These are phyloP conservation scores for Letharia lupina DNA, from an alignment of 495 filamentous ascomycete species.

Conservation along the genomic window DNA sequence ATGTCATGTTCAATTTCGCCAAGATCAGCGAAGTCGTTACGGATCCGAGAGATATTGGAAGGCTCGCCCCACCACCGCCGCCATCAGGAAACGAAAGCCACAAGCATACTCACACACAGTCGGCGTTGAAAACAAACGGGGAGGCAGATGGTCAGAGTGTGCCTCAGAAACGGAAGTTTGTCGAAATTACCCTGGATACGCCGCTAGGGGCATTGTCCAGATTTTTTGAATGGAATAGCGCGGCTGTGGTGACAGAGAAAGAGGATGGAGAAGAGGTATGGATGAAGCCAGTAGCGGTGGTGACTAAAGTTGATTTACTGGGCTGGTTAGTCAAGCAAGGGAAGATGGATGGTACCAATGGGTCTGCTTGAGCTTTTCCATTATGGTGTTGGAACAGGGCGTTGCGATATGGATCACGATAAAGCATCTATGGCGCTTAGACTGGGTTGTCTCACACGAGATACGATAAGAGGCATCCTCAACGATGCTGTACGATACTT, in stretches of 20 bases:
- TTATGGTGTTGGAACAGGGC: neutral
- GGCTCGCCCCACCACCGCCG: slow-evolving; percentile 14
- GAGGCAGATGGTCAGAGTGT: slow-evolving; percentile 22
- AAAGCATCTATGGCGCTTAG: neutral
- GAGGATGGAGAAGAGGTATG: slow-evolving; percentile 47
- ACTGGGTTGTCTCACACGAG: neutral
- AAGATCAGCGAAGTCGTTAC: slow-evolving; percentile 82
- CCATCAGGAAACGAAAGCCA: slow-evolving; percentile 3
- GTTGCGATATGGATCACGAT: neutral
- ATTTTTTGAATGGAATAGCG: slow-evolving; percentile 97
- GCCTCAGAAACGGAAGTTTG: slow-evolving; percentile 58
- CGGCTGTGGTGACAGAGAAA: slow-evolving; percentile 81
- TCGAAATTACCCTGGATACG: slow-evolving; percentile 89
- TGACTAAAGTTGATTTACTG: slow-evolving; percentile 92
- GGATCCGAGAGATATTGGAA: slow-evolving; percentile 57
- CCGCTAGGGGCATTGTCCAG: slow-evolving; percentile 71
- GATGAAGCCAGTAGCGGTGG: slow-evolving; percentile 77
- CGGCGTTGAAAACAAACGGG: slow-evolving; percentile 21
- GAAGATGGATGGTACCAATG: slow-evolving; percentile 25
- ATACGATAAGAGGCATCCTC: neutral
- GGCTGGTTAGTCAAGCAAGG: slow-evolving; percentile 81
- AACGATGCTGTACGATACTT: slow-evolving; percentile 3
- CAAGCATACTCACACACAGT: neutral
- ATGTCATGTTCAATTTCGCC: slow-evolving; percentile 95
- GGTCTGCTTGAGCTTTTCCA: neutral